Evolutionary conservation across 257 asterid genomes (phyloP).

Genomic region (Solanum appendiculatum): DNA sequence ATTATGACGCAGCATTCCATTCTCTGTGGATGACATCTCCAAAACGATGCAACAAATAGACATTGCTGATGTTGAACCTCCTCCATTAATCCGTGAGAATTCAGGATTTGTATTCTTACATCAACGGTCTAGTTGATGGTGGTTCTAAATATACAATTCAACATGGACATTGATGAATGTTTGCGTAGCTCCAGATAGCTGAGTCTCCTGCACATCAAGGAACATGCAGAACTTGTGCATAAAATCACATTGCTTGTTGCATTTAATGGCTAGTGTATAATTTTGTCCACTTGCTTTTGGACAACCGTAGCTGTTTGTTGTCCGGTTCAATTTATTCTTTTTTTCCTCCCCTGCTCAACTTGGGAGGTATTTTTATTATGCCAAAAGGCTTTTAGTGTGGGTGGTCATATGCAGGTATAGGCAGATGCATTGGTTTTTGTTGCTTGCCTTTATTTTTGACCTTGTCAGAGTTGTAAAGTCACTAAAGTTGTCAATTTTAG

Average conservation of each 20-base stretch:
- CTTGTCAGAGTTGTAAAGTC: not conserved
- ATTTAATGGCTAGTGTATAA: conserved; percentile 27
- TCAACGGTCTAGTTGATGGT: conserved; percentile 49
- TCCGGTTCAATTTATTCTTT: conserved; percentile 36
- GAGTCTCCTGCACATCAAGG: not conserved
- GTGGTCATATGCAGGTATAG: conserved; percentile 26
- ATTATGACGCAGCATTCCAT: conserved; percentile 72
- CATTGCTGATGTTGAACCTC: conserved; percentile 77
- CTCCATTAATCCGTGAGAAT: conserved; percentile 87
- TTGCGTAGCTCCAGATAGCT: conserved; percentile 2
- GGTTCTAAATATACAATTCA: not conserved
- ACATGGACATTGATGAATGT: not conserved
- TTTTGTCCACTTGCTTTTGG: conserved; percentile 20
- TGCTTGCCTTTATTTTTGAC: conserved; percentile 17
- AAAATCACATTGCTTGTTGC: conserved; percentile 9
- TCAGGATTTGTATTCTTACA: conserved; percentile 83
- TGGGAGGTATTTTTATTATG: conserved; percentile 27
- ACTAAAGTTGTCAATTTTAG: not conserved
- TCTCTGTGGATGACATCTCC: conserved; percentile 94
- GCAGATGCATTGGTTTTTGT: conserved; percentile 20
- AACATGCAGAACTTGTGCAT: conserved; percentile 40
- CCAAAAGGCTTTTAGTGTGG: conserved; percentile 25
- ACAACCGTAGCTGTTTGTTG: conserved; percentile 32
- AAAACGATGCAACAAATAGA: conserved; percentile 77
- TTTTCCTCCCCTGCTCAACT: conserved; percentile 28